Evolutionary conservation across 306 rosid species (phyloP).

Genomic region (Lathyrus tuberosus): DNA sequence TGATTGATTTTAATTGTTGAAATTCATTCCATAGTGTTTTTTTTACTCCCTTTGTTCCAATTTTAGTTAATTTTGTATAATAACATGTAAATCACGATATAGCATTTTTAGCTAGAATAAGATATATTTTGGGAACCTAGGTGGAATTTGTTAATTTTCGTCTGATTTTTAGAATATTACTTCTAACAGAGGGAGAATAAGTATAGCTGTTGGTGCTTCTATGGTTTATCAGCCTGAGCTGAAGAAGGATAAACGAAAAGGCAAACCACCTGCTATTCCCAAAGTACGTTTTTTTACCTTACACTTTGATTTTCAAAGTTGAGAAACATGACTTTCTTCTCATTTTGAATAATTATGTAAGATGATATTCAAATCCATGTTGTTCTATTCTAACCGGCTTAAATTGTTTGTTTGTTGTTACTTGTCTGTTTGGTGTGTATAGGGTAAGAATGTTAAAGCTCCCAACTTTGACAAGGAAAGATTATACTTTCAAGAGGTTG

Average conservation of each 20-base stretch:
- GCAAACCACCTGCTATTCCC: slow-evolving; percentile 77
- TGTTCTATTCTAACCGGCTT: slow-evolving; percentile 17
- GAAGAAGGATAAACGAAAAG: slow-evolving; percentile 65
- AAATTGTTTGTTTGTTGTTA: slow-evolving; percentile 8
- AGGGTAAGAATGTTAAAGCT: slow-evolving; percentile 60
- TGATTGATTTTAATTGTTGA: not conserved
- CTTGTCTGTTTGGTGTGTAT: slow-evolving; percentile 24
- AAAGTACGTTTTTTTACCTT: slow-evolving; percentile 52
- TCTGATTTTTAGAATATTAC: slow-evolving; percentile 16
- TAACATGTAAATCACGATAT: too few relatives aligned
- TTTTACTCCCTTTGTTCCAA: too few relatives aligned
- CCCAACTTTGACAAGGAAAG: slow-evolving; percentile 72
- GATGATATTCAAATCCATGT: slow-evolving; percentile 9
- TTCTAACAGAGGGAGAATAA: slow-evolving; percentile 80
- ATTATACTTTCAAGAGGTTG: slow-evolving; percentile 81
- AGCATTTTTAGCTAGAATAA: too few relatives aligned
- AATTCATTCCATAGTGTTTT: too few relatives aligned
- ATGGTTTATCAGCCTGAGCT: slow-evolving; percentile 60
- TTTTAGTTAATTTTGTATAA: too few relatives aligned
- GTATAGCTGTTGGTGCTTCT: slow-evolving; percentile 81
- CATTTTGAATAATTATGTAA: slow-evolving; percentile 18
- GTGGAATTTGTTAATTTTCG: slow-evolving; percentile 1
- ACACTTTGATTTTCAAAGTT: slow-evolving; percentile 12
- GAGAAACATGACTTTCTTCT: not conserved
- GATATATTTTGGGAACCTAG: not conserved